Conservation (phyloP, 352 stramenopile species). For the Globisporangium carolinianum region DNA sequence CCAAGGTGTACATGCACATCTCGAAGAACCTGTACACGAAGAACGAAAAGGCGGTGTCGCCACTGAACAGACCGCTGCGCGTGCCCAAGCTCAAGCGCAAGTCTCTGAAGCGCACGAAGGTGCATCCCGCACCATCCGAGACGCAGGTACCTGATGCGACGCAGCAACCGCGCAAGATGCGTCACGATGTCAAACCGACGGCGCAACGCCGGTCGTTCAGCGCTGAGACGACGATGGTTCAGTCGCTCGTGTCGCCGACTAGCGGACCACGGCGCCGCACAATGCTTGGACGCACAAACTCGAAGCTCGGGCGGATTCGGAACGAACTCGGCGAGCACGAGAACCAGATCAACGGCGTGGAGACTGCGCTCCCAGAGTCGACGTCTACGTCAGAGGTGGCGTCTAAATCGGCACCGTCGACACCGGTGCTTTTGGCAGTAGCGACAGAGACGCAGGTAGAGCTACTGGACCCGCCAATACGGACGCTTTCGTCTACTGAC, state of each 20-base stretch:
- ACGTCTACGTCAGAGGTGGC: not conserved
- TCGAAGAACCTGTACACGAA: constrained; percentile 62
- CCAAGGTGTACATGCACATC: constrained; percentile 43
- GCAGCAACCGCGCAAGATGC: not conserved
- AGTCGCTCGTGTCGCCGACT: not conserved
- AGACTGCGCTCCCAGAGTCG: not conserved
- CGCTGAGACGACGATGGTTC: not conserved
- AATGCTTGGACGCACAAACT: constrained; percentile 1
- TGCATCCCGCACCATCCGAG: not conserved
- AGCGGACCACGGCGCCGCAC: not conserved
- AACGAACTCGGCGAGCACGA: constrained; percentile 1
- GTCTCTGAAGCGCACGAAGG: constrained; percentile 1
- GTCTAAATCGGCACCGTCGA: no score
- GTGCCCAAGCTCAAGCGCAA: not conserved
- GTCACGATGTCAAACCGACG: not conserved
- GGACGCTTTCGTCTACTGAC: no score
- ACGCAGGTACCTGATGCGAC: not conserved
- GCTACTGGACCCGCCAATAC: no score
- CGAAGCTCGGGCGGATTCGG: constrained; percentile 2
- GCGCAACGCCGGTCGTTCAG: constrained; percentile 4
- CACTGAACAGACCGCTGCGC: not conserved
- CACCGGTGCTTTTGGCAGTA: no score
- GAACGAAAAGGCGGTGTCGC: constrained; percentile 25
- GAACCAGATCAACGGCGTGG: not conserved
- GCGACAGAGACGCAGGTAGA: no score